Conservation (phyloP, 345 rosid genomes). For the Triadica sebifera region DNA sequence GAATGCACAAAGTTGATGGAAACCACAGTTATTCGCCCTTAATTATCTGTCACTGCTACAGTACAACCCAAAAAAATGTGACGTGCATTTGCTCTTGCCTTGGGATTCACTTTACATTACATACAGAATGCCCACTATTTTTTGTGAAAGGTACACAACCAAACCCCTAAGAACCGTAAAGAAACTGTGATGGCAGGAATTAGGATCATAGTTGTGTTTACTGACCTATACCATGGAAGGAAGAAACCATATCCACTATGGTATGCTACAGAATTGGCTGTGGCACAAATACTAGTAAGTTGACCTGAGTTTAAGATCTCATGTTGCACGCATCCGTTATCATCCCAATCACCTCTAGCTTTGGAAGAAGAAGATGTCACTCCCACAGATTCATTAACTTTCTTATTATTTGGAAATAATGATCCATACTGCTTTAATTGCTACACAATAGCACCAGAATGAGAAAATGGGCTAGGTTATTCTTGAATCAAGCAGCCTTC, state of each 20-base stretch:
- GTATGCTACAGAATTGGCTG: conserved; percentile 24
- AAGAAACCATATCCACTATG: conserved; percentile 42
- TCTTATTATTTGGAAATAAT: conserved; percentile 22
- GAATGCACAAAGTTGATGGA: neutral
- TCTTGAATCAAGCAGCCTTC: neutral
- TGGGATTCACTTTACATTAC: neutral
- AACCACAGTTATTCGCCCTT: neutral
- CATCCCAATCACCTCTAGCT: conserved; percentile 24
- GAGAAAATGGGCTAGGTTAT: conserved; percentile 1
- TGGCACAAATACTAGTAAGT: conserved; percentile 16
- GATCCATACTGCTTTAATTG: conserved; percentile 18
- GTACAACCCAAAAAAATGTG: neutral
- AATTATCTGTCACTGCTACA: neutral
- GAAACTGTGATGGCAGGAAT: neutral
- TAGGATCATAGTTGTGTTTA: conserved; percentile 6
- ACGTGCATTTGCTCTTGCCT: neutral
- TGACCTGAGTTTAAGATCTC: conserved; percentile 20
- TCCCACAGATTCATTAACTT: conserved; percentile 23
- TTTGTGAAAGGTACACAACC: neutral
- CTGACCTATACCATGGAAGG: conserved; percentile 64
- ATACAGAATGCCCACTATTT: neutral
- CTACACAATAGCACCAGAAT: conserved; percentile 26
- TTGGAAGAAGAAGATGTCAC: conserved; percentile 14
- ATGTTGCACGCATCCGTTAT: conserved; percentile 23
- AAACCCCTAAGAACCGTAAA: neutral